Conservation (phyloP, 768 basidiomycete genomes). For the Porphyrellus cyaneotinctus region DNA sequence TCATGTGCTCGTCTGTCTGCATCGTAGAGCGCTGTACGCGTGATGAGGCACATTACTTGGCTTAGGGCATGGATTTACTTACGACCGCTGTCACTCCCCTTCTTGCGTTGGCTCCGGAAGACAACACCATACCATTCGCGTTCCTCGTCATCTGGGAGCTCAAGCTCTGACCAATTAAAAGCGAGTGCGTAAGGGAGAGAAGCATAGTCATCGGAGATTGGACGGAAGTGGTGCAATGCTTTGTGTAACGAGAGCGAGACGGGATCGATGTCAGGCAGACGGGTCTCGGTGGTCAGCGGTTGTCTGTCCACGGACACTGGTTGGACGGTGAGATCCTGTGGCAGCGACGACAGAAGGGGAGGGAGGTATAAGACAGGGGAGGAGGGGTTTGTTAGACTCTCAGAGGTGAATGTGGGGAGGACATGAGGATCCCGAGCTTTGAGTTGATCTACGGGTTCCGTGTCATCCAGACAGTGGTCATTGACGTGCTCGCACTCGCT, state of each 20-base stretch:
- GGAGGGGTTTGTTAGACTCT: slow-evolving; percentile 33
- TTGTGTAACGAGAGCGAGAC: slow-evolving; percentile 82
- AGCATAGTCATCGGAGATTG: slow-evolving; percentile 59
- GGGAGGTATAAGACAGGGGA: slow-evolving; percentile 74
- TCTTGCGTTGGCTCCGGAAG: slow-evolving; percentile 75
- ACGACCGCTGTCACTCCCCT: slow-evolving; percentile 68
- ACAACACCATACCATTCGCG: slow-evolving; percentile 92
- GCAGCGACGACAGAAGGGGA: slow-evolving; percentile 76
- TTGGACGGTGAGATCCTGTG: slow-evolving; percentile 36
- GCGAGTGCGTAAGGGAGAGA: slow-evolving; percentile 59
- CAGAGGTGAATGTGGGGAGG: slow-evolving; percentile 47
- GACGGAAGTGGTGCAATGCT: slow-evolving; percentile 74
- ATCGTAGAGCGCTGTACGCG: slow-evolving; percentile 66
- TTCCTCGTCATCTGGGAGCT: slow-evolving; percentile 64
- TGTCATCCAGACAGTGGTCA: not conserved
- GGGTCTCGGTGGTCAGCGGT: slow-evolving; percentile 62
- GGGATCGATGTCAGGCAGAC: slow-evolving; percentile 81
- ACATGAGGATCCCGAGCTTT: slow-evolving; percentile 48
- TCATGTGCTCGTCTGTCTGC: slow-evolving; percentile 88
- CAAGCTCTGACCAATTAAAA: slow-evolving; percentile 84
- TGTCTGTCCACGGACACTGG: slow-evolving; percentile 30
- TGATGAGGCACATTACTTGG: slow-evolving; percentile 1
- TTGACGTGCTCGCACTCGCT: not conserved
- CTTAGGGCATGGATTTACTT: slow-evolving; percentile 18
- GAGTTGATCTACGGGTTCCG: not conserved